Percentiles rank a stretch among this genome's conserved stretches.
phyloP scores from a whole-genome alignment of 495 filamentous ascomycete species.

The Beverwykella pulmonaria region DNA sequence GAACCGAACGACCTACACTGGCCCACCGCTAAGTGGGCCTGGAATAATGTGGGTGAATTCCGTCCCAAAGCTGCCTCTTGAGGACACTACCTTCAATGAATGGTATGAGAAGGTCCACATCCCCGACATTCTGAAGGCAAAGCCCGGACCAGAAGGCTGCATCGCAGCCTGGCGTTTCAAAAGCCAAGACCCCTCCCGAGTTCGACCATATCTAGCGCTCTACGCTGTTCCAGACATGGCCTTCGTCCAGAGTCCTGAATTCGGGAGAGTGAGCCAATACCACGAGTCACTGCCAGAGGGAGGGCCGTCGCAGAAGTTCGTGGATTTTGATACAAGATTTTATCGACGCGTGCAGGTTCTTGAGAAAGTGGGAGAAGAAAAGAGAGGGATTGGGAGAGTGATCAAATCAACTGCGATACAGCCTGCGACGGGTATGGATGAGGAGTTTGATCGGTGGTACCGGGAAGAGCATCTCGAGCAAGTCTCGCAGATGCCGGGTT shows the following conservation, averaged over 20 bases:
- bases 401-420: slow-evolving; percentile 32
- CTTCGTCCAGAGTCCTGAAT: slow-evolving; percentile 35
- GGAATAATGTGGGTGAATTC: slow-evolving; percentile 38
- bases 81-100: slow-evolving; percentile 20
- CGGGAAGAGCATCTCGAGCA: slow-evolving; percentile 33
- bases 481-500: slow-evolving; percentile 24
- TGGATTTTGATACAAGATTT: slow-evolving; percentile 38
- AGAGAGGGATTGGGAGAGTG: slow-evolving; percentile 23
- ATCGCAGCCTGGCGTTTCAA: slow-evolving; percentile 34
- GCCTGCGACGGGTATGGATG: slow-evolving; percentile 24
- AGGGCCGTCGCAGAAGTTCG: slow-evolving; percentile 29
- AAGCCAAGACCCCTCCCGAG: slow-evolving; percentile 9
- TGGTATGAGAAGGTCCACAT: slow-evolving; percentile 42
- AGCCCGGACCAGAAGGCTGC: slow-evolving; percentile 21
- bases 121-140: slow-evolving; percentile 32
- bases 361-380: slow-evolving; percentile 15
- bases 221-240: slow-evolving; percentile 33
- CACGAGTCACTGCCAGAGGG: slow-evolving; percentile 30
- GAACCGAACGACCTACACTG: slow-evolving; percentile 16
- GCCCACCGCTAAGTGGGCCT: slow-evolving; percentile 22
- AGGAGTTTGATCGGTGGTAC: slow-evolving; percentile 35
- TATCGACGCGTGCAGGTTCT: slow-evolving; percentile 31
- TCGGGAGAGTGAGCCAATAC: slow-evolving; percentile 27
- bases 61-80: slow-evolving; percentile 29
- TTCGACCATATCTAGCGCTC: slow-evolving; percentile 36